Base-by-base conservation (phyloP, 768 basidiomycete genomes). In the Leccinum truebloodii region DNA sequence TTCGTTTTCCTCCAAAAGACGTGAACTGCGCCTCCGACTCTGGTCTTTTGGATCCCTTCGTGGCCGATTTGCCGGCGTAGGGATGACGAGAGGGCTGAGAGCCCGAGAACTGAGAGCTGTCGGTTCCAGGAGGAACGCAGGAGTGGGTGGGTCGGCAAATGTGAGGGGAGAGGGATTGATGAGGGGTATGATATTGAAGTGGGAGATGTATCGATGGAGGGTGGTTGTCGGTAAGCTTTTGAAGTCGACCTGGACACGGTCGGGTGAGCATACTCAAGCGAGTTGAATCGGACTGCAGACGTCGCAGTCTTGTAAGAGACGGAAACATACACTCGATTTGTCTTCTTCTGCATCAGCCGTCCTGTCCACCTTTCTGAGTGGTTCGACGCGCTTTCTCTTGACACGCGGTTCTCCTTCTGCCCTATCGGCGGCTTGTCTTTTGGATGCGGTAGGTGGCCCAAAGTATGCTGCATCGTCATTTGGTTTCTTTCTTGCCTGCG, bases 391-490 rank as follows among this genome's bases (percentile, higher is more conserved):
- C 75, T 90, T 92, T 66, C 90, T 77, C 74, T 93, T 92, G 56
- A 80, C 79, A 53, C 90, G 79, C 16, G 87, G 85, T 65, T 92
- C 90, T n/a, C 87, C 88, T 8, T 91, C 89, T 26, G 77, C 80
- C 67, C 85, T 83, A 55, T 92, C 90, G 18, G 69, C 76, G 0
- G 89, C 90, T 50, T 84, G 83, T 64, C 90, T 76, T 69, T 92
- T 92, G 18, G 80, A 71, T 39, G 84, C 83, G n/a, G 75, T 73
- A 9, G 81, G 77, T 13, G 85, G 83, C 16, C 86, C 86, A 62
- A 86, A 82, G 72, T 91, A 90, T 22, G 88, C 80, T 16, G 87
- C 86, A 69, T 91, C 87, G 60, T 88, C 87, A 69, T 84, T 86
- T 41, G 76, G 77, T 64, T 85, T 87, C 70, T 81, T 85, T 56